Percentiles rank a stretch among this genome's conserved stretches.
phyloP scores from a whole-genome alignment of 2,329 filamentous ascomycete species.

The Sphaerostilbella broomeana region DNA sequence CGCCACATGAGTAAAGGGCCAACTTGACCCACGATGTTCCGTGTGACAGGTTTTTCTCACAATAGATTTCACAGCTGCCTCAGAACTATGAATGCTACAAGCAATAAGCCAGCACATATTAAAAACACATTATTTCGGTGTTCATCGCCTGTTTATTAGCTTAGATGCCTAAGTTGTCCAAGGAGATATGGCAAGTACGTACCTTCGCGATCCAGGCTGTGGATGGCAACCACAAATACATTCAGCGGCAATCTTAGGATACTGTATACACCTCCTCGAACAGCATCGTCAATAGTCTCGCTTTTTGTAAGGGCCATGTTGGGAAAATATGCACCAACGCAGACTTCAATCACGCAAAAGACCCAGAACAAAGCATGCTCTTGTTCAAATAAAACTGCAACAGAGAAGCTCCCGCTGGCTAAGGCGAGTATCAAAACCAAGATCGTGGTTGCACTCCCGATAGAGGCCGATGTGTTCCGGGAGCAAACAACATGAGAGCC shows the following conservation, averaged over 20 bases:
- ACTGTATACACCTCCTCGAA: constrained; percentile 49
- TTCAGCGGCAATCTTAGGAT: constrained; percentile 52
- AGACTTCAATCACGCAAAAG: constrained; percentile 51
- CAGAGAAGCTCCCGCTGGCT: constrained; percentile 31
- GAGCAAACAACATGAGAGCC: constrained; percentile 34
- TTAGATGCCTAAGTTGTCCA: no score
- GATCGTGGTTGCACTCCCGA: constrained; percentile 22
- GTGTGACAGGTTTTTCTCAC: background rate
- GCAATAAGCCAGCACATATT: constrained; percentile 13
- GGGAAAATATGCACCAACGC: constrained; percentile 53
- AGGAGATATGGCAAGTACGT: no score
- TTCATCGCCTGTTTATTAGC: constrained; percentile 24
- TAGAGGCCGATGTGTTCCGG: background rate
- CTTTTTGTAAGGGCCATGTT: constrained; percentile 50
- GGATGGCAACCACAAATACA: constrained; percentile 42
- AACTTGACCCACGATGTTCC: no score
- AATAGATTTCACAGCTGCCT: no score
- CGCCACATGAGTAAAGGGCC: no score
- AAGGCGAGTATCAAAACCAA: constrained; percentile 29
- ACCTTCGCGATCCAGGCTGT: constrained; percentile 41
- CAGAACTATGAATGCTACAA: constrained; percentile 4
- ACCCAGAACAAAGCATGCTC: constrained; percentile 45
- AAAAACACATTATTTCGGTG: constrained; percentile 26
- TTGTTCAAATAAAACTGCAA: constrained; percentile 35
- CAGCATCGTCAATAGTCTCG: constrained; percentile 45